phyloP scores from a whole-genome alignment of 83 land plant species.

The Larix sibirica region DNA sequence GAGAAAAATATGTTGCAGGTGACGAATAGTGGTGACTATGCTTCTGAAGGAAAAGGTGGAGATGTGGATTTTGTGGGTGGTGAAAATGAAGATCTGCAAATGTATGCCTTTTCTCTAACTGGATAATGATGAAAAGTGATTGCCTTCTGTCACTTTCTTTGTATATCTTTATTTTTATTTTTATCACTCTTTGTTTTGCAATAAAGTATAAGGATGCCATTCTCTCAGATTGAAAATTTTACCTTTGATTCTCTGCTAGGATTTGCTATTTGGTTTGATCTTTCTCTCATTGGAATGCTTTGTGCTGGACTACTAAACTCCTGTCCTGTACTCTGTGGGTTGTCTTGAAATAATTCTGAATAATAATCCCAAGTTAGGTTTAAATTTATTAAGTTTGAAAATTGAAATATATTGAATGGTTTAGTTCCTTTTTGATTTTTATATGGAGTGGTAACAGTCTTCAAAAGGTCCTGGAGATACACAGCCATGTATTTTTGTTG shows the following conservation, averaged over 20 bases:
- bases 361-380: not conserved
- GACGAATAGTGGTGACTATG: slow-evolving; percentile 64
- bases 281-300: not conserved
- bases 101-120: slow-evolving; percentile 45
- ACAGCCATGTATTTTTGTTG: not conserved
- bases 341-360: not conserved
- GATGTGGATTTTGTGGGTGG: slow-evolving; percentile 70
- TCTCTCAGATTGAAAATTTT: not conserved
- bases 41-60: slow-evolving; percentile 67
- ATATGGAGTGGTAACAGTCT: not conserved
- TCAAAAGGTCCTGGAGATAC: not conserved
- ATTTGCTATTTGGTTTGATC: not conserved
- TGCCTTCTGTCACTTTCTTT: not conserved
- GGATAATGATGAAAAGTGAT: not conserved
- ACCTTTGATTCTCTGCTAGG: not conserved
- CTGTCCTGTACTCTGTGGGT: not conserved
- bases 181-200: not conserved
- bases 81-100: slow-evolving; percentile 71
- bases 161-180: not conserved
- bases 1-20: slow-evolving; percentile 67
- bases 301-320: not conserved
- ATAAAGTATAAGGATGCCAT: not conserved
- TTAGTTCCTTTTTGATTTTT: not conserved
- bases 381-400: not conserved
- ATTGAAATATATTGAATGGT: not conserved